These are phyloP conservation scores for Vaucheria bursata DNA, from an alignment of 352 stramenopile genomes.

Conservation along the genomic window DNA sequence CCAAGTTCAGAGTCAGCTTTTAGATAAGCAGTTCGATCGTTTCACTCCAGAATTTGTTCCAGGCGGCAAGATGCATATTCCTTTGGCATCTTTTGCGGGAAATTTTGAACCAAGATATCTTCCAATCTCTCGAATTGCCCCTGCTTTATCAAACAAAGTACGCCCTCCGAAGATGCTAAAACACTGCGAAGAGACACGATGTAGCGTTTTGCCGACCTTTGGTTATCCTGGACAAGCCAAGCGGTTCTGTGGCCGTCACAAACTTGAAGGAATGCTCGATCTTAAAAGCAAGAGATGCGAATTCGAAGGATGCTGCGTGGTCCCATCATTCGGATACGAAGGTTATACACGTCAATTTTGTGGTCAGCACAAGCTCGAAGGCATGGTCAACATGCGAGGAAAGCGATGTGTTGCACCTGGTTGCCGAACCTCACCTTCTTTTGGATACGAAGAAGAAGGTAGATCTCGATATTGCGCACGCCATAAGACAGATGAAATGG, in stretches of 20 bases:
- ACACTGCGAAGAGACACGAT: constrained; percentile 15
- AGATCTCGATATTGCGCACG: constrained; percentile 13
- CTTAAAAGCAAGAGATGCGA: constrained; percentile 21
- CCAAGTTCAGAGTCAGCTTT: too few relatives aligned
- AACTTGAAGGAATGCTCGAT: constrained; percentile 13
- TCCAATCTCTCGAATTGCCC: too few relatives aligned
- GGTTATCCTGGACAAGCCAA: constrained; percentile 16
- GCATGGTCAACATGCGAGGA: constrained; percentile 23
- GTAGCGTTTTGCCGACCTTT: constrained; percentile 11
- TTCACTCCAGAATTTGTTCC: too few relatives aligned
- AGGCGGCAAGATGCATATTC: too few relatives aligned
- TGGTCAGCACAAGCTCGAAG: constrained; percentile 1
- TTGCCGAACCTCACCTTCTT: constrained; percentile 16
- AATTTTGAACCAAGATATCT: too few relatives aligned
- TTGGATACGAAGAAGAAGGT: constrained; percentile 4
- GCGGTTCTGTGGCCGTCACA: constrained; percentile 23
- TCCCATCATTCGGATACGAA: constrained; percentile 13
- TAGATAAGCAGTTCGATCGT: too few relatives aligned
- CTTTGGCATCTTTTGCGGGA: too few relatives aligned
- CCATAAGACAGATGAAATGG: constrained; percentile 10
- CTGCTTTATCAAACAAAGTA: too few relatives aligned
- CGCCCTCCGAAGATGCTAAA: background rate
- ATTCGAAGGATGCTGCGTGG: background rate
- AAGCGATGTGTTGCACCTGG: constrained; percentile 1
- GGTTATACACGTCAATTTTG: constrained; percentile 13